Percentiles rank a stretch among this genome's conserved stretches.
Conservation (phyloP, 2,329 filamentous ascomycete genomes). For the Cytospora schulzeri region DNA sequence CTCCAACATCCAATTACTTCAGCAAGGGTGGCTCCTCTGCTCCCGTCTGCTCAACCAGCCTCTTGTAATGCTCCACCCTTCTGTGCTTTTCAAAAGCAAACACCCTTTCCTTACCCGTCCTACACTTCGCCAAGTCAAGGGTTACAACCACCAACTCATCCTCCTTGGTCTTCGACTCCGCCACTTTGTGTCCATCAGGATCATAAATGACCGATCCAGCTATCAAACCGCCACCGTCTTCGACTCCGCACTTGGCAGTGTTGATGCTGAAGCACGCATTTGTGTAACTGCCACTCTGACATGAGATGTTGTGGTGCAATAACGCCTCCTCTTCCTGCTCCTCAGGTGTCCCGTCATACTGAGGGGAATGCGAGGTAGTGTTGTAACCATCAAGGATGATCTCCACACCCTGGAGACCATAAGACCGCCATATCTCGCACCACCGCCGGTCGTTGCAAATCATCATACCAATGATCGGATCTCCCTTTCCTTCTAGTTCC, state of each 20-base stretch:
- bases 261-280: slow-evolving; percentile 54
- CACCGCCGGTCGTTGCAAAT: slow-evolving; percentile 59
- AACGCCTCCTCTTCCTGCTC: slow-evolving; percentile 50
- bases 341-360: slow-evolving; percentile 41
- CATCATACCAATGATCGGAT: slow-evolving; percentile 57
- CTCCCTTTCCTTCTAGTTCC: slow-evolving; percentile 42
- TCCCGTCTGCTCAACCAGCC: slow-evolving; percentile 45
- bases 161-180: slow-evolving; percentile 48
- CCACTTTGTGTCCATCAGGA: slow-evolving; percentile 49
- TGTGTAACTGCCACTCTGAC: slow-evolving; percentile 55
- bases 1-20: too few species aligned
- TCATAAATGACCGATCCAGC: slow-evolving; percentile 26
- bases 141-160: slow-evolving; percentile 56
- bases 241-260: slow-evolving; percentile 51
- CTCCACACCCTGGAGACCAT: slow-evolving; percentile 47
- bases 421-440: slow-evolving; percentile 55
- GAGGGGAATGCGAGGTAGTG: slow-evolving; percentile 50
- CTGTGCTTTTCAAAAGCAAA: slow-evolving; percentile 50
- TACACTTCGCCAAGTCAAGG: slow-evolving; percentile 50
- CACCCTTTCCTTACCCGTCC: slow-evolving; percentile 49
- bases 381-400: slow-evolving; percentile 48
- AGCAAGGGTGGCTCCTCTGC: slow-evolving; percentile 34
- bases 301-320: slow-evolving; percentile 54
- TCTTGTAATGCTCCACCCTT: slow-evolving; percentile 45
- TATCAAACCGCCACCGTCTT: slow-evolving; percentile 40